Conservation (phyloP, 306 rosid genomes). For the Abrus precatorius region DNA sequence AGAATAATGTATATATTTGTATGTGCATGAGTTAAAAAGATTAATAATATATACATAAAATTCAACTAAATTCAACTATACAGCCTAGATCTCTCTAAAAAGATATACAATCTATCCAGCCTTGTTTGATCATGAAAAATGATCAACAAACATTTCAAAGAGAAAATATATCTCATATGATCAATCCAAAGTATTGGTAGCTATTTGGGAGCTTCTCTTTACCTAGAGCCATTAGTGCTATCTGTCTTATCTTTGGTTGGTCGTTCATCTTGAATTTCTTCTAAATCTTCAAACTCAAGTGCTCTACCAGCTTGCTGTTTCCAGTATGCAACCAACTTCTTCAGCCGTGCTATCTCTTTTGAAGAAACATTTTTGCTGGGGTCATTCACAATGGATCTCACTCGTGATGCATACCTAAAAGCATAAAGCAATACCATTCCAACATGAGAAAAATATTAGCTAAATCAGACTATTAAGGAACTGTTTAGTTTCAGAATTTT, state of each 20-base stretch:
- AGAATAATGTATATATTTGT: slow-evolving; percentile 5
- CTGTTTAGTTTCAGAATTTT: too few relatives aligned
- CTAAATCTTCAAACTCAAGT: slow-evolving; percentile 74
- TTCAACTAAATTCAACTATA: slow-evolving; percentile 40
- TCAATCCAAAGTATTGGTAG: slow-evolving; percentile 14
- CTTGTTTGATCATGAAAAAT: slow-evolving; percentile 28
- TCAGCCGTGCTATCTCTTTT: slow-evolving; percentile 87
- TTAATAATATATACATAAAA: slow-evolving; percentile 49
- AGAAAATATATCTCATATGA: slow-evolving; percentile 15
- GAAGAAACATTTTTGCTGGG: slow-evolving; percentile 89
- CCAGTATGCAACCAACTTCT: slow-evolving; percentile 86
- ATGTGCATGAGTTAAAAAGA: slow-evolving; percentile 28
- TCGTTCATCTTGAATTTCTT: slow-evolving; percentile 85
- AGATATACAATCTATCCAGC: slow-evolving; percentile 27
- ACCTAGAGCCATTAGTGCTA: slow-evolving; percentile 55
- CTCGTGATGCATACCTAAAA: slow-evolving; percentile 90
- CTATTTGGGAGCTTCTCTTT: slow-evolving; percentile 7
- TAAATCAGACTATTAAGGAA: background rate
- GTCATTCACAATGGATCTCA: slow-evolving; percentile 89
- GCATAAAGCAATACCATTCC: background rate
- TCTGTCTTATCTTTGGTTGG: slow-evolving; percentile 69
- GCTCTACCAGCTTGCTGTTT: slow-evolving; percentile 94
- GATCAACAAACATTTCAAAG: slow-evolving; percentile 34
- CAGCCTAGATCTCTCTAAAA: slow-evolving; percentile 50
- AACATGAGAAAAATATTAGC: slow-evolving; percentile 3